Evolutionary conservation across 2,329 filamentous ascomycete genomes (phyloP), one percentile per base, ranked within the genome.

Genomic region (Macroventuria anomochaeta): DNA sequence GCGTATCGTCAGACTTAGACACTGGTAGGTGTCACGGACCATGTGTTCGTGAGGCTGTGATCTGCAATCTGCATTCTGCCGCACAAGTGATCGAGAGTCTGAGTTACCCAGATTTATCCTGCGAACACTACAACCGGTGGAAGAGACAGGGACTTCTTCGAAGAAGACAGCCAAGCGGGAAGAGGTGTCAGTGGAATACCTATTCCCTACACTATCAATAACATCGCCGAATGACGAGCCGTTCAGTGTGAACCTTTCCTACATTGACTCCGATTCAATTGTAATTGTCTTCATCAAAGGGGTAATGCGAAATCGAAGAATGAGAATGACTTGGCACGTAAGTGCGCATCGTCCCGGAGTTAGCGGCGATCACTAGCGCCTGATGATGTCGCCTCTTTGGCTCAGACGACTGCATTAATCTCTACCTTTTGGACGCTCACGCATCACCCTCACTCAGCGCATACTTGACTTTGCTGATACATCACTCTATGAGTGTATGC

Each of bases 321-420:
- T 11, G 29, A 10, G 18, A 8, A n/a, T 43, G 29, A 36, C 36
- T 40, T 48, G 36, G 36, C 36, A 13, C 20, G 20, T 18, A 13
- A 31, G 20, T n/a, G n/a, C n/a, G 21, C 18, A 13, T 48, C 20
- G 44, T 39, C 36, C 46, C 46, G 37, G 40, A 51, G 6, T 44
- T 44, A 51, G 40, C 36, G 33, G 41, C 32, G 41, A 31, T 40
- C 25, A 21, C 39, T 48, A 47, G 43, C 37, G 51, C 20, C 15
- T 37, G 31, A 47, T 47, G 47, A 56, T 52, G 43, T 52, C 48
- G 53, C 47, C 41, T 43, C 46, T 42, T 18, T 25, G 25, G 21
- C 46, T 33, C 32, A 20, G 15, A 32, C 36, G 11, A 32, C 36
- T 2, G 29, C 33, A 23, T n/a, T 37, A 37, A 46, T 20, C 23